Evolutionary conservation across 208 protist genomes (phyloP).

Genomic region (Crithidia thermophila): DNA sequence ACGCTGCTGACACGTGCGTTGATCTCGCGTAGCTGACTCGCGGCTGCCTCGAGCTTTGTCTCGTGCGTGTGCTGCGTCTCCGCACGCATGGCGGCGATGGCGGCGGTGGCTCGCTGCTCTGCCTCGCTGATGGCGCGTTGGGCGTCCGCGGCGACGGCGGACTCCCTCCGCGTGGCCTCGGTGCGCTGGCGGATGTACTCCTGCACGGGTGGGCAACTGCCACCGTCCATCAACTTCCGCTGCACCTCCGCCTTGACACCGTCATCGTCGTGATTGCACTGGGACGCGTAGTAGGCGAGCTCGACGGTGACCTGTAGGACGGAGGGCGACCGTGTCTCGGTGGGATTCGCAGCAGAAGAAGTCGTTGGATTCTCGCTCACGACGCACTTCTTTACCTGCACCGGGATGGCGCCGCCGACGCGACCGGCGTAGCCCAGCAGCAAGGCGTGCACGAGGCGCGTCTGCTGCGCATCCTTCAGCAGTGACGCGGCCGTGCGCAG

Average conservation of each 20-base stretch:
- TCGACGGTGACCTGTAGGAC: slow-evolving; percentile 15
- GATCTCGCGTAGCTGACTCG: slow-evolving; percentile 22
- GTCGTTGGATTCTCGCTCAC: background rate
- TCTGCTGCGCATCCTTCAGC: slow-evolving; percentile 16
- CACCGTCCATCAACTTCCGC: slow-evolving; percentile 12
- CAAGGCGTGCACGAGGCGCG: slow-evolving; percentile 23
- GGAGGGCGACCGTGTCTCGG: too few relatives aligned
- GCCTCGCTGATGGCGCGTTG: slow-evolving; percentile 24
- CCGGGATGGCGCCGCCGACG: slow-evolving; percentile 19
- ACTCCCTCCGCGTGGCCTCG: slow-evolving; percentile 14
- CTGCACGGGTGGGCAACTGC: slow-evolving; percentile 5
- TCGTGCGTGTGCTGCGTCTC: slow-evolving; percentile 13
- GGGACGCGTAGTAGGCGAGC: slow-evolving; percentile 28
- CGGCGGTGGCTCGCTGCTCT: slow-evolving; percentile 20
- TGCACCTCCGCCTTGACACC: slow-evolving; percentile 9
- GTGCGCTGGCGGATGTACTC: slow-evolving; percentile 23
- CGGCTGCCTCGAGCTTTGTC: slow-evolving; percentile 6
- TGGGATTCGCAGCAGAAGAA: background rate
- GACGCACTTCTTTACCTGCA: slow-evolving; percentile 14
- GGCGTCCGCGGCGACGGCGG: slow-evolving; percentile 2
- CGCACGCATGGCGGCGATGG: slow-evolving; percentile 16
- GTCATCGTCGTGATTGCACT: slow-evolving; percentile 4
- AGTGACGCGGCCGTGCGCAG: background rate
- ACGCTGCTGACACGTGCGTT: background rate
- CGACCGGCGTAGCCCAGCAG: slow-evolving; percentile 27